Percentiles rank a stretch among this genome's conserved stretches.
phyloP scores from a whole-genome alignment of 2,329 filamentous ascomycete species.

The Colletotrichum viniferum region DNA sequence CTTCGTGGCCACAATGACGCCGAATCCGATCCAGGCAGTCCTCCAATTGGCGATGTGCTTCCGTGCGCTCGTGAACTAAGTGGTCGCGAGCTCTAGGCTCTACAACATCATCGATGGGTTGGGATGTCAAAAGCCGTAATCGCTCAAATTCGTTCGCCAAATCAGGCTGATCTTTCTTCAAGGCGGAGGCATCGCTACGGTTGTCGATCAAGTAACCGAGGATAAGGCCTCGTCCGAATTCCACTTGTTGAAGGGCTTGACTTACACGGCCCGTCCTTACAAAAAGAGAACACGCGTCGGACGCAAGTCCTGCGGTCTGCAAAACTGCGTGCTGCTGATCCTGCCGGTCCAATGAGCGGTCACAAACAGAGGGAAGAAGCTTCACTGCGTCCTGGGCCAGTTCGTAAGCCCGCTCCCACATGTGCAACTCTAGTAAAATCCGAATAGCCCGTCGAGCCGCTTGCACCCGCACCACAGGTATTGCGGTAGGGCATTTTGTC shows the following conservation, averaged over 20 bases:
- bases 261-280: background rate
- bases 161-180: background rate
- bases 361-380: background rate
- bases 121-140: background rate
- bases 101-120: background rate
- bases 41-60: background rate
- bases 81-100: background rate
- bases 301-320: background rate
- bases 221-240: background rate
- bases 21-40: background rate
- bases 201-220: background rate
- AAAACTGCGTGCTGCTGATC: background rate
- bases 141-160: background rate
- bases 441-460: background rate
- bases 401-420: background rate
- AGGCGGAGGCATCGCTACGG: background rate
- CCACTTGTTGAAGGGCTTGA: background rate
- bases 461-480: background rate
- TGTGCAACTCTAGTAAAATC: background rate
- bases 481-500: background rate
- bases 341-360: background rate
- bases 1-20: background rate
- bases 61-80: background rate
- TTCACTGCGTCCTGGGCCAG: background rate
- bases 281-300: background rate